These are phyloP conservation scores for Arctostaphylos glauca DNA, from an alignment of 148 eudicot species.

Conservation along the genomic window DNA sequence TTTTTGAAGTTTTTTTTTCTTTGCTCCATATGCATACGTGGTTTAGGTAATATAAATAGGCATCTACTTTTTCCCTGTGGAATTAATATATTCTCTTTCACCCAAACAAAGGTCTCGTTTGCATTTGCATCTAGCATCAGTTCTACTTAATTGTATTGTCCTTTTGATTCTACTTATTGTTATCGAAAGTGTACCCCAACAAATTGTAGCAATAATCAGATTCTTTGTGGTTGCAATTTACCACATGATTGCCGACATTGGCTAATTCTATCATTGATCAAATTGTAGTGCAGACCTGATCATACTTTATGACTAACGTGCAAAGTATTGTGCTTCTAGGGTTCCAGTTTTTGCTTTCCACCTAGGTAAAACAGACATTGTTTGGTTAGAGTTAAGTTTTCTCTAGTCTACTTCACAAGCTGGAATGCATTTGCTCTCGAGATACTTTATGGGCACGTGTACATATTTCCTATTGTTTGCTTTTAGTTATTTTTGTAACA, in stretches of 20 bases:
- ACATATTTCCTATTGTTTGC: neutral
- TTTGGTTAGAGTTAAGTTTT: neutral
- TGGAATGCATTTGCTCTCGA: neutral
- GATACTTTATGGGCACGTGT: neutral
- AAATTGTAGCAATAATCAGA: neutral
- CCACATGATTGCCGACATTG: neutral
- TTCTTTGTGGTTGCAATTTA: neutral
- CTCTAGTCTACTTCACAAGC: neutral
- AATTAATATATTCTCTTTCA: no score
- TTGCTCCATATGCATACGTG: neutral
- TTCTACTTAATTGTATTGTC: neutral
- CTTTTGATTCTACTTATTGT: neutral
- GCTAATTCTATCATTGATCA: neutral
- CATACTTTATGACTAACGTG: conserved; percentile 18
- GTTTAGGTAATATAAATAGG: neutral
- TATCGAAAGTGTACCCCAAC: neutral
- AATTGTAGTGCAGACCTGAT: neutral
- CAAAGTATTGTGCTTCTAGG: neutral
- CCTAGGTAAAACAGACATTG: neutral
- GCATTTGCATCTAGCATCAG: neutral
- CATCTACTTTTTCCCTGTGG: neutral
- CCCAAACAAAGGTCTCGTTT: no score
- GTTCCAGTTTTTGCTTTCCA: neutral
- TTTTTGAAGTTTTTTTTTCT: neutral
- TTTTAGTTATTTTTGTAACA: no score